Base-by-base conservation (phyloP, 164 flowering plant genomes). In the Macadamia tetraphylla region DNA sequence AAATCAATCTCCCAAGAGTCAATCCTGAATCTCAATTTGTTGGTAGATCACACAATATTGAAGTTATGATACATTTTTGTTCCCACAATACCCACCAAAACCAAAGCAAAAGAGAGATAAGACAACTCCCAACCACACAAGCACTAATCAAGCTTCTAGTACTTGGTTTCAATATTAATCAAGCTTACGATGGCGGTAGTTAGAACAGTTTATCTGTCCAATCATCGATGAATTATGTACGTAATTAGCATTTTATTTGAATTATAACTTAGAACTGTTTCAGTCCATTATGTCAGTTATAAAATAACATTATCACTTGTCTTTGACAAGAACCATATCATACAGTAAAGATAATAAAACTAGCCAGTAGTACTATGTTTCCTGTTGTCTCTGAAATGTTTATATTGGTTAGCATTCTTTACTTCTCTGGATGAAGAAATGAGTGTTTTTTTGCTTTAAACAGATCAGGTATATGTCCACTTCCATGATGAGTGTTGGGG, bases 401-500 rank as follows among this genome's bases (percentile, higher is more conserved):
- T 46, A 46, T 46, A 46, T 8, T 46, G 13, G 51, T 46, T 35
- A 11, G 7, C 51, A 46, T 9, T 8, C 57, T 13, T 17, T 9
- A 3, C 57, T 13, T 17, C 15, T 58, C 32, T 29, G 15, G 32
- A 60, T 31, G 12, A 31, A 32, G n/a, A 60, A 60, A 60, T 59
- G 44, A 31, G 32, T 18, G 44, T n/a, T 14, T 17, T 57, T 10
- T 31, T 44, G 6, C 9, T 61, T 69, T n/a, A 11, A 14, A 31
- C 88, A 89, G 97, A 94, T 84, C 77, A 80, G 70, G 80, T 71
- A 42, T 89, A 91, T 55, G 86, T 91, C 42, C 59, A 70, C 3
- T 94, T 89, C 75, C 97, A 94, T 53, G 98, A 94, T 23, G 87
- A 88, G 72, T 73, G 74, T 58, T 94, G 97, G 97, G 98, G 98